A percentile compares a stretch with the other conserved stretches of the same genome.
Evolutionary conservation across 805 yeast species (phyloP).

Genomic region (Metschnikowia drakensbergensis): DNA sequence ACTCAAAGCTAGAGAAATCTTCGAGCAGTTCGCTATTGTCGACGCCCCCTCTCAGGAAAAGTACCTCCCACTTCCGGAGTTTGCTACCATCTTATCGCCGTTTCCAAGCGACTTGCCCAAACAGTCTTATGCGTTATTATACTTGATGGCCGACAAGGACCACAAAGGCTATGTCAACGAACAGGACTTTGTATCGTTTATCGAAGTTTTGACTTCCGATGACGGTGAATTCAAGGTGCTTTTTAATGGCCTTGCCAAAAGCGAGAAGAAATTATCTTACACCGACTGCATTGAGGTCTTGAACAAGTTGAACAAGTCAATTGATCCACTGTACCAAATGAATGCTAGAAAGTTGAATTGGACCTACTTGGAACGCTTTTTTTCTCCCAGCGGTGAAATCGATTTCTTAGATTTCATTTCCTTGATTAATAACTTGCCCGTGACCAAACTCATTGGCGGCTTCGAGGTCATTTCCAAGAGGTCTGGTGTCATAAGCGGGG

Average conservation of each 20-base stretch:
- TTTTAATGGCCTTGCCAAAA: conserved; percentile 45
- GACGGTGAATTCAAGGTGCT: conserved; percentile 47
- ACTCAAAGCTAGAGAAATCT: conserved; percentile 28
- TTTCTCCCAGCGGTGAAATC: conserved; percentile 38
- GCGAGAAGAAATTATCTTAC: conserved; percentile 24
- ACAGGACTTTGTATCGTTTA: conserved; percentile 72
- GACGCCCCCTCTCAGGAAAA: conserved; percentile 21
- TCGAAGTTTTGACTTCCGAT: conserved; percentile 42
- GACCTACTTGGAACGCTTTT: conserved; percentile 39
- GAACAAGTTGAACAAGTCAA: conserved; percentile 36
- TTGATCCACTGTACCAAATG: conserved; percentile 40
- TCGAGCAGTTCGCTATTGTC: conserved; percentile 35
- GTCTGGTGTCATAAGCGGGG: conserved; percentile 26
- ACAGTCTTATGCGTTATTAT: conserved; percentile 51
- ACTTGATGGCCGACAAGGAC: conserved; percentile 72
- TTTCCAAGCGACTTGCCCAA: conserved; percentile 39
- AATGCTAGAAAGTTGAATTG: conserved; percentile 41
- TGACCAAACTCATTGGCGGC: conserved; percentile 42
- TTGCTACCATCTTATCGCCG: conserved; percentile 38
- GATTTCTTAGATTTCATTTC: conserved; percentile 38
- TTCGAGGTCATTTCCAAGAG: conserved; percentile 37
- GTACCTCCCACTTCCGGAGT: conserved; percentile 33
- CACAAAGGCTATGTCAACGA: conserved; percentile 64
- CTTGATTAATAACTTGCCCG: conserved; percentile 41
- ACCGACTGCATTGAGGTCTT: conserved; percentile 34